Base-by-base conservation (phyloP, 2,329 filamentous ascomycete genomes). In the Cordyceps javanica region DNA sequence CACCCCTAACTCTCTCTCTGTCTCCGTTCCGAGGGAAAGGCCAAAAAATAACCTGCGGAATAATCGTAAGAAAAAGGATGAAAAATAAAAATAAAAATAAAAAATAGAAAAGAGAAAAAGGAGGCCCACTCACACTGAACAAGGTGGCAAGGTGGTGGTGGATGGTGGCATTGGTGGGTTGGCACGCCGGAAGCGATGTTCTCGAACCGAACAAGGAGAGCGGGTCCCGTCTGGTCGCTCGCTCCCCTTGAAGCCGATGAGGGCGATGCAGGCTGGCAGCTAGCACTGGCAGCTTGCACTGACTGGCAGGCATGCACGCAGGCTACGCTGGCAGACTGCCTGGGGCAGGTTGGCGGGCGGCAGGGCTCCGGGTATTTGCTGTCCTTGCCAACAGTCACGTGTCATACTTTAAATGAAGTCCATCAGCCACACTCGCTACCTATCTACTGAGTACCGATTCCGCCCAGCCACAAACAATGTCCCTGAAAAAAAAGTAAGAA, bases 141-240 rank as follows among this genome's bases (percentile, higher is more conserved):
- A 19, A n/a, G 26, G 5, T 26, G 30, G 30, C 42, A 46, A 38
- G 34, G 34, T 38, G n/a, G n/a, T n/a, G n/a, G n/a, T n/a, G n/a
- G n/a, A n/a, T n/a, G n/a, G n/a, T n/a, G n/a, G n/a, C n/a, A n/a
- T n/a, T n/a, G n/a, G n/a, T n/a, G 16, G 8, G 36, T 38, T 44
- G 52, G 52, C 52, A 55, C 30, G 30, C 52, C 52, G 52, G 52
- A 55, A 55, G 52, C 52, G 52, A 55, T 55, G 41, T 55, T 55
- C 52, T 55, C 52, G 52, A 55, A 55, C 52, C 52, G 52, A 55
- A 55, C 52, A 55, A 55, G 52, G 51, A 30, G 41, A 55, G 52
- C 41, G 52, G 52, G 52, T 46, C 52, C 52, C 30, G 28, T 46
- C 38, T 46, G 3, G 19, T 52, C 6, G 30, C 23, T 30, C n/a